Conservation (phyloP, 805 yeast genomes). For the Cephaloascus fragrans region DNA sequence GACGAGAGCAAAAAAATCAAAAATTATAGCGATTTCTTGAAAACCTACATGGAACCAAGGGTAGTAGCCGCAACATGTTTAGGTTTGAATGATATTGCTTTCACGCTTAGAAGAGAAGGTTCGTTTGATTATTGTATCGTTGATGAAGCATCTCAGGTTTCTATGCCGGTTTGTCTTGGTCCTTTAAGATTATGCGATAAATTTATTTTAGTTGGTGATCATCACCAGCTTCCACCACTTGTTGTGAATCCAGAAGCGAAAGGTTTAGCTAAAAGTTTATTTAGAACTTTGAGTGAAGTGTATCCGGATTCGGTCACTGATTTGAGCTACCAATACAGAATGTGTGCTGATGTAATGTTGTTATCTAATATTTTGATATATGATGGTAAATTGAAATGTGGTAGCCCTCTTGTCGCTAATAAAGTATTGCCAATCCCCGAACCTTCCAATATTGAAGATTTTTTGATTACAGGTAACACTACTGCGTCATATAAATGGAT, state of each 20-base stretch:
- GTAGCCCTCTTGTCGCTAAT: constrained; percentile 50
- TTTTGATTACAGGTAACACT: constrained; percentile 4
- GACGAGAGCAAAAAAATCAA: constrained; percentile 19
- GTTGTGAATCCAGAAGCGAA: constrained; percentile 63
- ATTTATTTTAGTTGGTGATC: constrained; percentile 94
- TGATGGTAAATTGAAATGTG: constrained; percentile 68
- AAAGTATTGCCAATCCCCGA: constrained; percentile 44
- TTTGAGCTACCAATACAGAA: constrained; percentile 77
- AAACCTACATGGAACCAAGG: constrained; percentile 42
- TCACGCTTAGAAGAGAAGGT: constrained; percentile 35
- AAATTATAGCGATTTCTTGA: constrained; percentile 34
- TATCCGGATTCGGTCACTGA: constrained; percentile 73
- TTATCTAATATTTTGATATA: constrained; percentile 76
- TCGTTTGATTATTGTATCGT: constrained; percentile 93
- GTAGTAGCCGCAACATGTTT: constrained; percentile 88
- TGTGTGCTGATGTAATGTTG: constrained; percentile 84
- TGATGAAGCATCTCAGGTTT: constrained; percentile 95
- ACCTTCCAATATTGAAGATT: constrained; percentile 13
- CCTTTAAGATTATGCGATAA: constrained; percentile 71
- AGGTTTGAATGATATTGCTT: constrained; percentile 57
- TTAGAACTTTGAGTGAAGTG: constrained; percentile 59
- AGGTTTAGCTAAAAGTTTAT: constrained; percentile 69
- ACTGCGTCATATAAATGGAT: constrained; percentile 39
- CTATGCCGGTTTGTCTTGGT: constrained; percentile 85
- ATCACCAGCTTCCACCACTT: constrained; percentile 85